A percentile compares a stretch with the other conserved stretches of the same genome.
phyloP scores from a whole-genome alignment of 192 early-diverging fungal genomes.

The Backusella tarrabulga region DNA sequence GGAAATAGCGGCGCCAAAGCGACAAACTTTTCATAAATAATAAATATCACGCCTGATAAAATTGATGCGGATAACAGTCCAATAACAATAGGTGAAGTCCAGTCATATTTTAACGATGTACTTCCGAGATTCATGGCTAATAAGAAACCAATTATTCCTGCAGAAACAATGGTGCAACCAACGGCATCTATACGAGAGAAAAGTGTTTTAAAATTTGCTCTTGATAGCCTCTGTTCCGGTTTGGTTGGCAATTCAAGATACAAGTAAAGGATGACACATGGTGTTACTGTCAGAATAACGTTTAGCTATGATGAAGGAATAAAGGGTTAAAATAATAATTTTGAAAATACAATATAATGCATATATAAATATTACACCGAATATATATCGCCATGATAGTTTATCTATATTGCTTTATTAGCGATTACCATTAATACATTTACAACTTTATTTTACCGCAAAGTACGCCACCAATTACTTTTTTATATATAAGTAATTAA shows the following conservation, averaged over 20 bases:
- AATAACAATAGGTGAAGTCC: not conserved
- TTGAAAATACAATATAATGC: not conserved
- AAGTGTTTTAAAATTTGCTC: not conserved
- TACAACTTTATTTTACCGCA: not conserved
- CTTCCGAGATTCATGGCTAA: not conserved
- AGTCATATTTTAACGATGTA: not conserved
- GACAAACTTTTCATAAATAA: not conserved
- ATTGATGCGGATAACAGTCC: not conserved
- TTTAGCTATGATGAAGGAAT: not conserved
- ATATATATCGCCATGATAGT: slow-evolving; percentile 1
- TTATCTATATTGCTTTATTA: not conserved
- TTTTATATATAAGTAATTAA: not conserved
- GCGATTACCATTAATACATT: not conserved
- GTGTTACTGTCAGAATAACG: not conserved
- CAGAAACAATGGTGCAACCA: not conserved
- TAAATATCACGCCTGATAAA: not conserved
- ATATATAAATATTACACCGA: not conserved
- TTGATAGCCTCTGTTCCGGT: not conserved
- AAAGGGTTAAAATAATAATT: not conserved
- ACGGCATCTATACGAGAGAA: not conserved
- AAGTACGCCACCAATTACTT: not conserved
- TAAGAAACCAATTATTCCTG: not conserved
- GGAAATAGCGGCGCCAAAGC: not conserved
- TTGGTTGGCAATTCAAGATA: not conserved
- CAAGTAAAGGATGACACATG: not conserved